Base-by-base conservation (phyloP, 495 filamentous ascomycete species). In the Friedmanniomyces endolithicus region DNA sequence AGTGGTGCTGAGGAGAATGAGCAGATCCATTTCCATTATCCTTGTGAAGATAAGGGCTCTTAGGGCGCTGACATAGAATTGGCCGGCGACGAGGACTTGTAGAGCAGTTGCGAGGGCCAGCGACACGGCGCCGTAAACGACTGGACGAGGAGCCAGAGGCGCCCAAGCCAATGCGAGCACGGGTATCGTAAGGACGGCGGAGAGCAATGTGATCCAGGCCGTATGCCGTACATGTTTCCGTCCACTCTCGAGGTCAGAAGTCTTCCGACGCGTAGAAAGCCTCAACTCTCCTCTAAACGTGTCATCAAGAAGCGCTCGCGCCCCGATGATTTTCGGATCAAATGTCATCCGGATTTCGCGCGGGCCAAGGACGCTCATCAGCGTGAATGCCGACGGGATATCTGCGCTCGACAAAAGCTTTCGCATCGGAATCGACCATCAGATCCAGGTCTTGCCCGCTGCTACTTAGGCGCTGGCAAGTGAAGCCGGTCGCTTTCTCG, bases 21-120 rank as follows among this genome's bases (percentile, higher is more conserved):
- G 66, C 9, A 89, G 68, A 58, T 90, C 86, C 82, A 90, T 87
- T 56, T 90, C 85, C 17, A 94, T 75, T 1, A 83, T 68, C 9
- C 71, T 59, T 0, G 78, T 80, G 56, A 80, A 82, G 7, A 87
- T 47, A 0, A 90, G 63, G 20, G 74, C 68, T 60, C 80, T 82
- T 6, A 85, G 57, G 0, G 85, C 85, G 20, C 73, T 76, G 0
- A 77, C 71, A 62, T 89, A 89, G 69, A 90, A 90, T 2, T 78
- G 75, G 6, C 77, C 76, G 6, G 79, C 81, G 17, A 84, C 68
- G 29, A 78, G 60, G 52, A 78, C 39, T 60, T 89, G 86, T 19
- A 90, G 78, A 20, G 85, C 55, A 0, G 82, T 86, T 0, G 85
- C 86, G 11, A 89, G 63, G 0, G 69, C 73, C 0, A 87, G 58